A percentile compares a stretch with the other conserved stretches of the same genome.
phyloP scores from a whole-genome alignment of 1,284 basidiomycete genomes.

The Ganoderma sinense region DNA sequence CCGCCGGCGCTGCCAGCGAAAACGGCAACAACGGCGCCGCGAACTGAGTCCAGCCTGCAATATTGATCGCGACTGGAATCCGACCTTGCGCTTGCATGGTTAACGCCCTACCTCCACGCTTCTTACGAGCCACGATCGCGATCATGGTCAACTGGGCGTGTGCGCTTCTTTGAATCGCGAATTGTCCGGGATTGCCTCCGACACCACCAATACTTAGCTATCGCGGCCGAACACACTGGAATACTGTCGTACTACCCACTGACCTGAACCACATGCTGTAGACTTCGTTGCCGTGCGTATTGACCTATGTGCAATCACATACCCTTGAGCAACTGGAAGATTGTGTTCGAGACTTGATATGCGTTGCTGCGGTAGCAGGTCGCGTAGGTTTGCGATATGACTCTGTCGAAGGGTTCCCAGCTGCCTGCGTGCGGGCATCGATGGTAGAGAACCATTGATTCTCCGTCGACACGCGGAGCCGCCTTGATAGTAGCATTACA shows the following conservation, averaged over 20 bases:
- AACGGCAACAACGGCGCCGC: conserved; percentile 8
- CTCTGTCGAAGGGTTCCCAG: background rate
- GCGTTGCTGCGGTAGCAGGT: background rate
- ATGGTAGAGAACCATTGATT: background rate
- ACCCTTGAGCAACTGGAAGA: background rate
- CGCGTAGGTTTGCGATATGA: background rate
- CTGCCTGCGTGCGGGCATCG: background rate
- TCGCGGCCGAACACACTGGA: background rate
- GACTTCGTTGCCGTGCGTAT: background rate
- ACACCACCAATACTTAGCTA: background rate
- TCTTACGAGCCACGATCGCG: background rate
- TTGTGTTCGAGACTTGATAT: background rate
- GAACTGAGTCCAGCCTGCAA: background rate
- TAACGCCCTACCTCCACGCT: background rate
- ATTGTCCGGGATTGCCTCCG: background rate
- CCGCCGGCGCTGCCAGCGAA: conserved; percentile 3
- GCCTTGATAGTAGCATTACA: background rate
- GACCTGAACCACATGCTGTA: conserved; percentile 7
- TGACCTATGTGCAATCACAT: conserved; percentile 1
- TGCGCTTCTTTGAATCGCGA: background rate
- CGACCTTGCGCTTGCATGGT: background rate
- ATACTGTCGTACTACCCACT: conserved; percentile 5
- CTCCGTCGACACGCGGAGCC: background rate
- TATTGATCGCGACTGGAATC: background rate
- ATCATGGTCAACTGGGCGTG: background rate